Evolutionary conservation across 2,329 filamentous ascomycete genomes (phyloP).

Genomic region (Ceratocystis alfenasii): DNA sequence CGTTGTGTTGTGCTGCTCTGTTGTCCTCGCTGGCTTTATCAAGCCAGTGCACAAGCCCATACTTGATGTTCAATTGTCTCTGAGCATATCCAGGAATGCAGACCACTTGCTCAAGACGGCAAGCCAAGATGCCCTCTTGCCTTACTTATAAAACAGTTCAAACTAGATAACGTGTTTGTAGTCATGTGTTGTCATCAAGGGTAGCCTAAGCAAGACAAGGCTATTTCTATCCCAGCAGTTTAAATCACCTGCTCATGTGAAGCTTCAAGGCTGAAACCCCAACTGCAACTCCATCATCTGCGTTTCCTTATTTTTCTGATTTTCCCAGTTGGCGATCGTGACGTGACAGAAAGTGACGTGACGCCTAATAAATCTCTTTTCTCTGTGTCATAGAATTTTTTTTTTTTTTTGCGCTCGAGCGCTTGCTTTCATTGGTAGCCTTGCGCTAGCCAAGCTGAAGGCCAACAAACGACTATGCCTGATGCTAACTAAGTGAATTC

Average conservation of each 20-base stretch:
- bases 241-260: not conserved
- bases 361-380: not conserved
- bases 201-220: not conserved
- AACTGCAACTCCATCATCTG: not conserved
- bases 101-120: too few relatives aligned
- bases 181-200: not conserved
- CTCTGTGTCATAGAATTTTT: not conserved
- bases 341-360: not conserved
- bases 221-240: not conserved
- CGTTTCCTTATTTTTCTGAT: not conserved
- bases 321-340: not conserved
- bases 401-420: constrained; percentile 8
- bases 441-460: constrained; percentile 7
- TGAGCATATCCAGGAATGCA: too few relatives aligned
- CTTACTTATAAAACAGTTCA: too few relatives aligned
- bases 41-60: too few relatives aligned
- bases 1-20: too few relatives aligned
- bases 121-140: too few relatives aligned
- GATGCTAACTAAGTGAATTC: too few relatives aligned
- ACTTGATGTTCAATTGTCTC: too few relatives aligned
- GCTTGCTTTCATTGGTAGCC: not conserved
- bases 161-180: too few relatives aligned
- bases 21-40: too few relatives aligned
- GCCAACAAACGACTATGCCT: not conserved
- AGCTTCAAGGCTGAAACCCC: not conserved